Percentiles rank a stretch among this genome's conserved stretches.
These are phyloP conservation scores for Parathielavia hyrcaniae DNA, from an alignment of 495 filamentous ascomycete species.

Conservation along the genomic window DNA sequence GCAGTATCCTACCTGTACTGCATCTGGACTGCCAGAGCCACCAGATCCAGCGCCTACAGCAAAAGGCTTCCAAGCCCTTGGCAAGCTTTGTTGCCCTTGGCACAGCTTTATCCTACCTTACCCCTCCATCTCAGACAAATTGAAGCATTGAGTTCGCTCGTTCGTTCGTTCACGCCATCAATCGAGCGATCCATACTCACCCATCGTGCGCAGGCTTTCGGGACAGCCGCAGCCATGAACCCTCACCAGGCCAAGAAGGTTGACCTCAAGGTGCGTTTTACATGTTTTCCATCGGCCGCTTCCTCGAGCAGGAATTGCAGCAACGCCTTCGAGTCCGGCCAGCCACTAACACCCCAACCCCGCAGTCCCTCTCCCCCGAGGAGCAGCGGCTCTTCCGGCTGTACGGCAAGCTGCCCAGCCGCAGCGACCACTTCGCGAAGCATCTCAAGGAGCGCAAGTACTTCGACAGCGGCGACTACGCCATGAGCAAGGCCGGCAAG, in stretches of 20 bases:
- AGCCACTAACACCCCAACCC: slow-evolving; percentile 12
- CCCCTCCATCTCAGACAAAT: too few species aligned
- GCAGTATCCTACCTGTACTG: too few species aligned
- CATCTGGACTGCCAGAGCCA: too few species aligned
- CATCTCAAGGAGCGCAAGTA: slow-evolving; percentile 98
- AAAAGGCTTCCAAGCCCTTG: too few species aligned
- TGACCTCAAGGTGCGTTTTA: slow-evolving; percentile 79
- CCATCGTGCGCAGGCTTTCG: background rate
- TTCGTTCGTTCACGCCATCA: too few species aligned
- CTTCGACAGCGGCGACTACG: slow-evolving; percentile 97
- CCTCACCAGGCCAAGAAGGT: slow-evolving; percentile 96
- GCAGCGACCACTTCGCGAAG: slow-evolving; percentile 94
- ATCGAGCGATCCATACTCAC: background rate
- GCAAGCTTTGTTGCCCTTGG: too few species aligned
- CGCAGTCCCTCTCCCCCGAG: slow-evolving; percentile 76
- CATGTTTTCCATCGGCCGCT: slow-evolving; percentile 13
- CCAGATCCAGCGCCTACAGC: too few species aligned
- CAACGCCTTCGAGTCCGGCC: background rate
- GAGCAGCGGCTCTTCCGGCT: slow-evolving; percentile 93
- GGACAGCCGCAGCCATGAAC: slow-evolving; percentile 59
- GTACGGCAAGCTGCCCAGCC: slow-evolving; percentile 93
- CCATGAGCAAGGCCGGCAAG: slow-evolving; percentile 96
- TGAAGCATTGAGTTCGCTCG: too few species aligned
- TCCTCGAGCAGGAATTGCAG: background rate
- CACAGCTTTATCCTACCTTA: too few species aligned